Base-by-base conservation (phyloP, 768 basidiomycete species). In the Boletus patriciae region DNA sequence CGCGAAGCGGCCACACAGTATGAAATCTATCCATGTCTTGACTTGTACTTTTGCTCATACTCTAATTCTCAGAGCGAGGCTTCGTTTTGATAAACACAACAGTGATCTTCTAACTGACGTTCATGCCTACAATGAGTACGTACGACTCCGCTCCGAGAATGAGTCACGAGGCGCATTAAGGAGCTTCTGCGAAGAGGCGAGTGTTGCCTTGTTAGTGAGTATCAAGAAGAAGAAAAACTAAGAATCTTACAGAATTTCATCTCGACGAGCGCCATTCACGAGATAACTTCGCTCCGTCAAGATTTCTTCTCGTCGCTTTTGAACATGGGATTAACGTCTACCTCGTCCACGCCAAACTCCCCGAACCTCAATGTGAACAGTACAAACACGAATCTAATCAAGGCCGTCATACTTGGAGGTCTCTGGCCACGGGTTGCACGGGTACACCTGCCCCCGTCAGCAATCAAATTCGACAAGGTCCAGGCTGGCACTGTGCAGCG, bases 101-200 rank as follows among this genome's bases (percentile, higher is more conserved):
- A 94, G 92, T 58, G 95, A 98, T 67, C 78, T 97, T 2, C 75
- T 97, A 46, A 94, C 94, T 0, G 91, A 93, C 59, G 77, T 85
- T 16, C 78, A 82, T 44, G 93, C 92, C 1, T 95, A 88, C 66
- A 78, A 88, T 41, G 80, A 85, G 58, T 88, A 82, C 57, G 63
- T 77, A 52, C 71, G 77, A 51, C 69, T 88, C 45, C 78, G 79
- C 18, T 66, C 74, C 0, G 77, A 81, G n/a, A 79, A 80, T 7
- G 80, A 82, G 50, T 73, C 82, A 3, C 76, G 77, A 0, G 61
- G 67, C 34, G 67, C 71, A 27, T 72, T 87, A 31, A 75, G 79
- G 43, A 63, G 67, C 19, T 95, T 92, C 67, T 92, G 88, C 66
- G 87, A 92, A 67, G 80, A 89, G 66, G 92, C 83, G 59, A 31